Conservation (phyloP, 2,329 filamentous ascomycete genomes). For the Chaetomium olivaceum region DNA sequence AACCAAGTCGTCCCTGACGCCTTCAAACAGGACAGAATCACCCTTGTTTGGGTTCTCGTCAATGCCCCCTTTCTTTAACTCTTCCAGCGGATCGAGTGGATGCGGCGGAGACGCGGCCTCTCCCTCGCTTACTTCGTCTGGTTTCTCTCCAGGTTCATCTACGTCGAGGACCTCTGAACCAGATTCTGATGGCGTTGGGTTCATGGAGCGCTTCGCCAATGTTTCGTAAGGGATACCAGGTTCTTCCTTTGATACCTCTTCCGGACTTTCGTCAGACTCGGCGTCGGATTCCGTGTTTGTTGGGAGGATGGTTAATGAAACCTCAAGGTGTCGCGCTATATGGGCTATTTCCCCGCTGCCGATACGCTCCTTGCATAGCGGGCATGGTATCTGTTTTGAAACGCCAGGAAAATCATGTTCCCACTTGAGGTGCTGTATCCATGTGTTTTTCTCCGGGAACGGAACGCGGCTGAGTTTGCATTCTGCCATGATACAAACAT, state of each 20-base stretch:
- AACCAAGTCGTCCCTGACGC: background rate
- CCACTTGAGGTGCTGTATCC: conserved; percentile 4
- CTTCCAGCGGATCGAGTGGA: no score
- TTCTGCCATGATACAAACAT: background rate
- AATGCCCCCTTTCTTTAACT: background rate
- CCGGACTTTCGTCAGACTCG: background rate
- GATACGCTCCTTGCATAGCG: background rate
- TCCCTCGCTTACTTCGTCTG: background rate
- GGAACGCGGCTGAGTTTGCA: background rate
- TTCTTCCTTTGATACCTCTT: background rate
- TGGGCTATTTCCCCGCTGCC: background rate
- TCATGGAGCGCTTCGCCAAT: background rate
- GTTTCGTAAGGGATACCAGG: background rate
- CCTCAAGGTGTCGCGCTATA: conserved; percentile 6
- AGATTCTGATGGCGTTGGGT: background rate
- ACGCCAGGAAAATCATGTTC: background rate
- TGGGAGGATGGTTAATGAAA: conserved; percentile 4
- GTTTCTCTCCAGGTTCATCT: background rate
- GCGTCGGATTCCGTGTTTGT: conserved; percentile 3
- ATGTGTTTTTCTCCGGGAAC: background rate
- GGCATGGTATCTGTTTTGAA: background rate
- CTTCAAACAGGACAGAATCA: background rate
- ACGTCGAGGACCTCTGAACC: background rate
- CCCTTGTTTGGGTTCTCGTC: background rate
- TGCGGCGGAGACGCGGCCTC: background rate